Evolutionary conservation across 1,284 basidiomycete species (phyloP).

Genomic region (Chalciporus sp.): DNA sequence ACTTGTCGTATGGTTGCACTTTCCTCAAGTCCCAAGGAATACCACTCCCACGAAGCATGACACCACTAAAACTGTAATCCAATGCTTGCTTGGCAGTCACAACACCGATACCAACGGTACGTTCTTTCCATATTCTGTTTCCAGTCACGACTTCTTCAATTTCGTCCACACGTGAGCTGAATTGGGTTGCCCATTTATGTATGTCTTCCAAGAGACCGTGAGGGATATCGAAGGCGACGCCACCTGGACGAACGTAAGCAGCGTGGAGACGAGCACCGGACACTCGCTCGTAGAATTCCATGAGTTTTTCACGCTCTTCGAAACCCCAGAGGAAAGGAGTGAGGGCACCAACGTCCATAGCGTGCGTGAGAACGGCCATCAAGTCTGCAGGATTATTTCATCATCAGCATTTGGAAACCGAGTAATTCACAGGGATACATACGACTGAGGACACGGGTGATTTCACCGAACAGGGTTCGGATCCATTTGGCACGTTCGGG

Average conservation of each 20-base stretch:
- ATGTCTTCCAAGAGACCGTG: constrained; percentile 97
- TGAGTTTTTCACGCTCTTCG: constrained; percentile 99
- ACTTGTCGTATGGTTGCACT: constrained; percentile 94
- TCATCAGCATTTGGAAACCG: neutral
- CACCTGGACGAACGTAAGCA: constrained; percentile 97
- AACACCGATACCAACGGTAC: constrained; percentile 89
- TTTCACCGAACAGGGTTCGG: constrained; percentile 95
- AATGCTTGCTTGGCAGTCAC: constrained; percentile 94
- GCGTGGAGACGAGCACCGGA: constrained; percentile 97
- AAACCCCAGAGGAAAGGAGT: constrained; percentile 99
- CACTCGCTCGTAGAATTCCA: constrained; percentile 99
- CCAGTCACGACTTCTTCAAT: constrained; percentile 98
- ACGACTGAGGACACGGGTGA: constrained; percentile 96
- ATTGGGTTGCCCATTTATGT: constrained; percentile 97
- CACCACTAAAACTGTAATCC: constrained; percentile 94
- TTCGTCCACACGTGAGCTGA: constrained; percentile 89
- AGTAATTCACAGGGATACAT: constrained; percentile 29
- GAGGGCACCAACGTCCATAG: constrained; percentile 96
- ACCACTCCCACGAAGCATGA: constrained; percentile 95
- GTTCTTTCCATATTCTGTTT: constrained; percentile 97
- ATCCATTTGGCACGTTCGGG: constrained; percentile 99
- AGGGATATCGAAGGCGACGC: constrained; percentile 97
- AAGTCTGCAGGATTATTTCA: constrained; percentile 56
- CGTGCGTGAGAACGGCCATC: constrained; percentile 96
- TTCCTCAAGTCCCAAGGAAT: constrained; percentile 96